Percentiles rank a stretch among this genome's conserved stretches.
Evolutionary conservation across 208 protist genomes (phyloP).

Genomic region (Leishmania tropica): DNA sequence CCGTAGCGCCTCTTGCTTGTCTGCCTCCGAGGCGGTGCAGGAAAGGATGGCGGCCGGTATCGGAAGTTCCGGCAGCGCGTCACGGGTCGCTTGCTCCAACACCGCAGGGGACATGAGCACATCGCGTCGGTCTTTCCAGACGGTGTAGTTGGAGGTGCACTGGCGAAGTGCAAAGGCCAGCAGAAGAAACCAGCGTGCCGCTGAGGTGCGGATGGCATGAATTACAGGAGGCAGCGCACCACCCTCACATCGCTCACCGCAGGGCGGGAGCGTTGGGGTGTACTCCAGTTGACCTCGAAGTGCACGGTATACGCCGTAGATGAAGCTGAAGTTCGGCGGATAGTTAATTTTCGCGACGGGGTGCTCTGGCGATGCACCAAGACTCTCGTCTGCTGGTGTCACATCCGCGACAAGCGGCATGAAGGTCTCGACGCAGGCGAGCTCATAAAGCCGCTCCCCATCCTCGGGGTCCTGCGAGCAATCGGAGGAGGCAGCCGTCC

Average conservation of each 20-base stretch:
- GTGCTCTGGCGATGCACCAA: slow-evolving; percentile 14
- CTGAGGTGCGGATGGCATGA: slow-evolving; percentile 20
- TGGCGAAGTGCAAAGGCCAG: slow-evolving; percentile 57
- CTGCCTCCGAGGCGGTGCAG: background rate
- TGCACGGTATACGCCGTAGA: slow-evolving; percentile 63
- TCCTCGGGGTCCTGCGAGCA: slow-evolving; percentile 1
- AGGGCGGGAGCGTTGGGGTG: background rate
- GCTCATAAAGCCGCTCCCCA: slow-evolving; percentile 34
- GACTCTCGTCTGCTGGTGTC: slow-evolving; percentile 41
- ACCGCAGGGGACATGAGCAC: slow-evolving; percentile 43
- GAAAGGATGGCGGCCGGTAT: background rate
- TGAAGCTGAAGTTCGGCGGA: slow-evolving; percentile 44
- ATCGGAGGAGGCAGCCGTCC: slow-evolving; percentile 1
- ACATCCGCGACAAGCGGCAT: slow-evolving; percentile 36
- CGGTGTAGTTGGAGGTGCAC: slow-evolving; percentile 69
- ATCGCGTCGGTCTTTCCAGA: slow-evolving; percentile 76
- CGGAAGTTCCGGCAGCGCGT: slow-evolving; percentile 20
- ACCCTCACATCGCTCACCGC: background rate
- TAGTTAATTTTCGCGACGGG: slow-evolving; percentile 55
- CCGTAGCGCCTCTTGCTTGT: slow-evolving; percentile 2
- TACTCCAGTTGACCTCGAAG: slow-evolving; percentile 31
- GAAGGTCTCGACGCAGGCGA: slow-evolving; percentile 46
- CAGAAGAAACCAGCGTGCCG: slow-evolving; percentile 71
- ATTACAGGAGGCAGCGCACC: slow-evolving; percentile 7
- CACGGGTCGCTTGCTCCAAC: slow-evolving; percentile 31